These are phyloP conservation scores for Grifola frondosa DNA, from an alignment of 1,284 basidiomycete genomes.

Conservation along the genomic window DNA sequence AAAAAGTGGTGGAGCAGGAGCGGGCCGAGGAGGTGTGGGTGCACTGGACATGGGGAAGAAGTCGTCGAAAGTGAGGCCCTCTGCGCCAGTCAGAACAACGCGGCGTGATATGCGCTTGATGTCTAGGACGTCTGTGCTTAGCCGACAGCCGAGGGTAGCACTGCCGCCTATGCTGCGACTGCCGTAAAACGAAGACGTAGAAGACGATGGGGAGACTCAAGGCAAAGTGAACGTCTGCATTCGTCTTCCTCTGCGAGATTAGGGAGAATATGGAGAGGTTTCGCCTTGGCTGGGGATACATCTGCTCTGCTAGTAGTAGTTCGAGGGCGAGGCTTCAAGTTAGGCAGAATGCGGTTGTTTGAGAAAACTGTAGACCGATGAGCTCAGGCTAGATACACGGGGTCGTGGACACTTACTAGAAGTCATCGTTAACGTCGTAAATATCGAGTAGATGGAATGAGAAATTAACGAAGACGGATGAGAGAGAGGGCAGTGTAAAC, in stretches of 20 bases:
- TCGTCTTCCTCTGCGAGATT: slow-evolving; percentile 30
- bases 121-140: slow-evolving; percentile 17
- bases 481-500: too few species aligned
- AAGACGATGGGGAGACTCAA: slow-evolving; percentile 23
- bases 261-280: slow-evolving; percentile 31
- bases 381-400: neutral
- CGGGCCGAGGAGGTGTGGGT: slow-evolving; percentile 19
- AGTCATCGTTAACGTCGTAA: slow-evolving; percentile 29
- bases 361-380: slow-evolving; percentile 24
- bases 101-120: slow-evolving; percentile 31
- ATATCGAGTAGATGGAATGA: slow-evolving; percentile 19
- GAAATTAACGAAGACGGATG: too few species aligned
- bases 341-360: slow-evolving; percentile 24
- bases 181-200: slow-evolving; percentile 17
- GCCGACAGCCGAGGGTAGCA: slow-evolving; percentile 21
- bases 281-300: slow-evolving; percentile 26
- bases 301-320: slow-evolving; percentile 22
- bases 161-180: slow-evolving; percentile 16
- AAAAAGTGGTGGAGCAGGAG: slow-evolving; percentile 11
- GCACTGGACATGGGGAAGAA: slow-evolving; percentile 28
- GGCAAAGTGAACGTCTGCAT: too few species aligned
- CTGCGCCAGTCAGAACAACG: slow-evolving; percentile 31
- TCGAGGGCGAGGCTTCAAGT: slow-evolving; percentile 29
- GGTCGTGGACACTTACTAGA: slow-evolving; percentile 20
- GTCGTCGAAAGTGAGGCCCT: slow-evolving; percentile 31